Evolutionary conservation across 352 stramenopile genomes (phyloP), one percentile per base, ranked within the genome.

Genomic region (Phytopythium vexans): DNA sequence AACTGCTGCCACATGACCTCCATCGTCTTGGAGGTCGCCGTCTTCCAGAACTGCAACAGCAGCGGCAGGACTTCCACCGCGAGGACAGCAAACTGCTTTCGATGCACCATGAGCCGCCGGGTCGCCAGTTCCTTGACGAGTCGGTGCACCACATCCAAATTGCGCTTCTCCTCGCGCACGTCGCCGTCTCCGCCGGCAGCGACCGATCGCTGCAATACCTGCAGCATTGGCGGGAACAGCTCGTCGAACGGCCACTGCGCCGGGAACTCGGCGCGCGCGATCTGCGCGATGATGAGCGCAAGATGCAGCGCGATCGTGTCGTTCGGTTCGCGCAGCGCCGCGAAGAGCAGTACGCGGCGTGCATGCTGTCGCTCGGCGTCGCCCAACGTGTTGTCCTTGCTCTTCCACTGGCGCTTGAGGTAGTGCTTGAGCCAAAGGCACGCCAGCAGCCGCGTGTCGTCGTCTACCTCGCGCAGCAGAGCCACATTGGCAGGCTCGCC

Each of bases 371-470:
- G 72, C 42, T 92, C 77, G 4, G 65, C 52, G 10, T 81, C 75
- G 7, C 45, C 71, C 15, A 80, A 47, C 4, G 49, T 50, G 62
- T 63, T 67, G 8, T 9, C 52, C 10, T 42, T 53, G 15, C 47
- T 10, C 35, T 80, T 74, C 68, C 68, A 77, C 54, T 86, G 74
- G 40, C 60, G 52, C 58, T 86, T 83, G 38, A 86, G 54, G 33
- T 70, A 73, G 33, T 93, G 74, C 62, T 94, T 94, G 46, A 94
- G 71, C 81, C 83, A 94, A 11, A 94, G 64, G 46, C 81, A 72
- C 27, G 74, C 76, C 42, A 89, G 59, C 12, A 94, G 68, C 41
- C 81, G 77, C 60, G 87, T 51, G 58, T 86, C 62, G 12, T 60
- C 38, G 50, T 89, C 77, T 32, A 79, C 34, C 0, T 56, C 41